Conservation (phyloP, 2,329 filamentous ascomycete species). For the Clonostachys rosea region DNA sequence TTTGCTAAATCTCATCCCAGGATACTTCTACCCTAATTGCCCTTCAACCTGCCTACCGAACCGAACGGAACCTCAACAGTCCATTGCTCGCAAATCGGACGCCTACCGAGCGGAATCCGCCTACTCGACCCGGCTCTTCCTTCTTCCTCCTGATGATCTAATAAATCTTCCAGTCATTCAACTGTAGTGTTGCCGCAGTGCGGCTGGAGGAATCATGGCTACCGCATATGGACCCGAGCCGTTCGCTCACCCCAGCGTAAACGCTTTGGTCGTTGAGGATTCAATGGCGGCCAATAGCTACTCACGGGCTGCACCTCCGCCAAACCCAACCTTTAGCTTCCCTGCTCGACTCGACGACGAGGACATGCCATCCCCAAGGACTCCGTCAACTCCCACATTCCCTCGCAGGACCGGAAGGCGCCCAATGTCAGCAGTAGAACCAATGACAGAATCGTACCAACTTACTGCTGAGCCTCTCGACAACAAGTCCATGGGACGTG, state of each 20-base stretch:
- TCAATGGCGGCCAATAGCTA: slow-evolving; percentile 5
- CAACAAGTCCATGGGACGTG: slow-evolving; percentile 16
- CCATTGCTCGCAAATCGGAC: no score
- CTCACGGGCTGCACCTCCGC: slow-evolving; percentile 29
- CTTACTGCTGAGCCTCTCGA: slow-evolving; percentile 20
- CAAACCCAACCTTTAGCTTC: slow-evolving; percentile 64
- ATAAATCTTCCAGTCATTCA: slow-evolving; percentile 27
- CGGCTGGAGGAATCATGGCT: slow-evolving; percentile 40
- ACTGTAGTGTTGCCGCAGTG: slow-evolving; percentile 41
- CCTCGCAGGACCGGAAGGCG: slow-evolving; percentile 44
- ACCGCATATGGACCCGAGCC: slow-evolving; percentile 30
- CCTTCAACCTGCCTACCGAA: no score
- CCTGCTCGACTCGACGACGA: slow-evolving; percentile 55
- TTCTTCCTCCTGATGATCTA: slow-evolving; percentile 29
- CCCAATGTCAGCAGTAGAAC: slow-evolving; percentile 48
- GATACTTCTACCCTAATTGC: no score
- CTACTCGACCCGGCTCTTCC: slow-evolving; percentile 1
- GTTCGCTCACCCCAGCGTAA: slow-evolving; percentile 17
- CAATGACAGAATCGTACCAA: slow-evolving; percentile 22
- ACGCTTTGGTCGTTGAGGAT: slow-evolving; percentile 16
- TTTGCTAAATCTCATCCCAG: no score
- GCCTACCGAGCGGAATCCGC: neutral
- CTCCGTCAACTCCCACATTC: slow-evolving; percentile 39
- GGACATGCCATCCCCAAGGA: slow-evolving; percentile 34
- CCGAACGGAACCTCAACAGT: no score